phyloP scores from a whole-genome alignment of 805 yeast species.

The Candida lessepsii region DNA sequence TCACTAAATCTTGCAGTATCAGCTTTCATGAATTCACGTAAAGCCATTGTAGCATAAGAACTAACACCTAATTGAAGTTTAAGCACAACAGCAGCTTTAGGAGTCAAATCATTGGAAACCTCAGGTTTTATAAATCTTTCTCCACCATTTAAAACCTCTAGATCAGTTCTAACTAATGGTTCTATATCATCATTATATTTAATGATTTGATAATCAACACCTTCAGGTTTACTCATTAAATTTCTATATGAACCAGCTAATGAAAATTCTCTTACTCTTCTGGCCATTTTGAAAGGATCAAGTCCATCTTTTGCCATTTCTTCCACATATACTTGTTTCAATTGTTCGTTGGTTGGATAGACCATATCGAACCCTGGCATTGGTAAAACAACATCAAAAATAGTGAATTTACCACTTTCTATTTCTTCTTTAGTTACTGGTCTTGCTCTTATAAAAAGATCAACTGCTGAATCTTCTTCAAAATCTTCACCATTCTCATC shows the following conservation, averaged over 20 bases:
- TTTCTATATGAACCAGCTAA: conserved; percentile 86
- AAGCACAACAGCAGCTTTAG: conserved; percentile 66
- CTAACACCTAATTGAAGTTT: conserved; percentile 79
- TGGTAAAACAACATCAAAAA: conserved; percentile 89
- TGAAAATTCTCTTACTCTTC: conserved; percentile 85
- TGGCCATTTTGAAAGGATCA: conserved; percentile 80
- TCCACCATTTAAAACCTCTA: conserved; percentile 41
- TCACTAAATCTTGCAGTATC: conserved; percentile 52
- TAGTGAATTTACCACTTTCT: conserved; percentile 53
- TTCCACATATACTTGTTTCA: conserved; percentile 61
- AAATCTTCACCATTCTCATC: conserved; percentile 38
- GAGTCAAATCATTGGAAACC: conserved; percentile 28
- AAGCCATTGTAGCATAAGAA: conserved; percentile 96
- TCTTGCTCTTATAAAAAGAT: conserved; percentile 62
- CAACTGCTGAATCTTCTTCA: conserved; percentile 68
- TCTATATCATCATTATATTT: conserved; percentile 60
- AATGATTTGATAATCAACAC: conserved; percentile 60
- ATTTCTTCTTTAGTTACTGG: conserved; percentile 75
- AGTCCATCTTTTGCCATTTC: conserved; percentile 79
- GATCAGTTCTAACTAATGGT: conserved; percentile 77
- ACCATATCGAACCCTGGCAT: conserved; percentile 92
- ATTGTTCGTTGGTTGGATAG: conserved; percentile 70
- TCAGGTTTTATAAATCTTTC: conserved; percentile 19
- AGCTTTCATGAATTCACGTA: conserved; percentile 83
- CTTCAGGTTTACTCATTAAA: conserved; percentile 63